Base-by-base conservation (phyloP, 441 rosid species). In the Erodium texanum region DNA sequence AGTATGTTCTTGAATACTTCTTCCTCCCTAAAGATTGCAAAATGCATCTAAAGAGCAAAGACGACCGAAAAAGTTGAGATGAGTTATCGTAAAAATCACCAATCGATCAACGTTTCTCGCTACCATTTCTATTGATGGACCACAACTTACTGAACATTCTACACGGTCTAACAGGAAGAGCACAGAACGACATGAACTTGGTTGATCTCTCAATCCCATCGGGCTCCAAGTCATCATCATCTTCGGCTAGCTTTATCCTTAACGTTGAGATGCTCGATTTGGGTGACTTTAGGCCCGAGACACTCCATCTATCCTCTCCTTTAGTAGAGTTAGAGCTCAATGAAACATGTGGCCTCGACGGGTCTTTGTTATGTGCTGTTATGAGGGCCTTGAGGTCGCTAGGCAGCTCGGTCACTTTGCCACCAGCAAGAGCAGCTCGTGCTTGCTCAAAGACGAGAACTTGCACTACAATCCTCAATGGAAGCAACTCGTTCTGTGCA, bases 301-400 rank as follows among this genome's bases (percentile, higher is more conserved):
- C 4, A 4, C 99, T 93, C 99, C 97, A 93, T 66, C 84, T 96
- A 68, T 93, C 99, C 0, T 90, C 97, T 24, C 81, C 86, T 22
- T 87, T 75, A 83, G 88, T 89, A 12, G 90, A 77, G 2, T 85
- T 83, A 38, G 89, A 85, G 85, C 86, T 88, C 58, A 84, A 65
- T 50, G 94, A 76, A 11, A 84, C 82, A 5, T 78, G 78, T 24
- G 86, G 85, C 68, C 80, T 89, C 14, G 96, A 90, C 24, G 98
- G 90, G 73, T 93, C 90, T 0, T 89, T 85, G 61, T 81, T 80
- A 52, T 90, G 91, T 1, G 96, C 67, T 0, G 90, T 88, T 16
- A 93, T 73, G 14, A 91, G 89, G 58, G 96, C 99, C 83, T 88
- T 91, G 70, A 93, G 80, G 84, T 93, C 85, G 77, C 87, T 77